phyloP scores from a whole-genome alignment of 805 yeast genomes.

The Huiozyma sinensis region DNA sequence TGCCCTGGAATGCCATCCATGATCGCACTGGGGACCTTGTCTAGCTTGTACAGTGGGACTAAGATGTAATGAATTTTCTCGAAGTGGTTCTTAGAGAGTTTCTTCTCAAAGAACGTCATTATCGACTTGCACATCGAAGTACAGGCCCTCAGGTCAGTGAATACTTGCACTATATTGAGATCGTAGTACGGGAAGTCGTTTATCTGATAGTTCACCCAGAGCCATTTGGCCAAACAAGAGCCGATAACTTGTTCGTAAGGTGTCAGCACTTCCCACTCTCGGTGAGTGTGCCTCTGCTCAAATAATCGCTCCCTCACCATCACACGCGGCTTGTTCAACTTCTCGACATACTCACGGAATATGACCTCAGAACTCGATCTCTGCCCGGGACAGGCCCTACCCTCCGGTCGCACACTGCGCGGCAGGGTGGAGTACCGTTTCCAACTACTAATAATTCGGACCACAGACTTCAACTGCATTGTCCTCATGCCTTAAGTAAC shows the following conservation, averaged over 20 bases:
- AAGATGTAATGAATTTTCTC: conserved; percentile 17
- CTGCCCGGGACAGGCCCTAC: no score
- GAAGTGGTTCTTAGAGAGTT: conserved; percentile 13
- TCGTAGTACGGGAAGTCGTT: conserved; percentile 61
- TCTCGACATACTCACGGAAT: conserved; percentile 2
- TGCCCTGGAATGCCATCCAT: conserved; percentile 13
- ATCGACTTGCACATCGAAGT: conserved; percentile 11
- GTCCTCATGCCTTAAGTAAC: no score
- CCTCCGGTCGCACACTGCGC: no score
- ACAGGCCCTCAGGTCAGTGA: conserved; percentile 20
- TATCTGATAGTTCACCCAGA: conserved; percentile 59
- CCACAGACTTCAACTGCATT: no score
- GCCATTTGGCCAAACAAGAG: conserved; percentile 53
- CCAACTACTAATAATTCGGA: no score
- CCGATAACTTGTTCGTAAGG: conserved; percentile 4
- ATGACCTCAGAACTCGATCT: no score
- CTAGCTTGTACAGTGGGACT: conserved; percentile 21
- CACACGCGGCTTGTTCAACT: conserved; percentile 1
- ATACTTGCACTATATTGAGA: conserved; percentile 30
- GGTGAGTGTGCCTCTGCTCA: neutral
- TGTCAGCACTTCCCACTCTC: neutral
- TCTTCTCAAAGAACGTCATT: conserved; percentile 12
- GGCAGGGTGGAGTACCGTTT: no score
- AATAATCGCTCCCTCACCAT: conserved; percentile 2
- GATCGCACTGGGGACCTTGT: conserved; percentile 1